Percentiles rank a stretch among this genome's conserved stretches.
These are phyloP conservation scores for Pythium sp. DNA, from an alignment of 352 stramenopile genomes.

Conservation along the genomic window DNA sequence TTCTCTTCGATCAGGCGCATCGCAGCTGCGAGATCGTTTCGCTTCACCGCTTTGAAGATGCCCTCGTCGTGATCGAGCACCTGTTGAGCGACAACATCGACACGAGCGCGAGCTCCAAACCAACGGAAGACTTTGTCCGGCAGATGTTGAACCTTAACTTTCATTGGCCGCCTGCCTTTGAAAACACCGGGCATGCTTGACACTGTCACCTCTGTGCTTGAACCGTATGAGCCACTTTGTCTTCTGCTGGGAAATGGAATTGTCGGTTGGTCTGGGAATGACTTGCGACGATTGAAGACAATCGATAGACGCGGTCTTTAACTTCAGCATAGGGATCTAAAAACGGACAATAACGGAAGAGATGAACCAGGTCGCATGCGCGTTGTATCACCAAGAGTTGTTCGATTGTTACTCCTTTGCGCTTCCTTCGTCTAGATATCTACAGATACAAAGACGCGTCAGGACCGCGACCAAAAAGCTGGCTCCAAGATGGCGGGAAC, in stretches of 20 bases:
- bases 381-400: neutral
- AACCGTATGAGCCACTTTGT: neutral
- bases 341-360: neutral
- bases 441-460: constrained; percentile 57
- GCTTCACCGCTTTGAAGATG: constrained; percentile 50
- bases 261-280: neutral
- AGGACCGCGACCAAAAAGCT: constrained; percentile 58
- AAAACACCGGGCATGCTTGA: neutral
- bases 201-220: neutral
- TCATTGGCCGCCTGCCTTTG: constrained; percentile 17
- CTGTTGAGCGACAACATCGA: constrained; percentile 65
- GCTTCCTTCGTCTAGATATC: constrained; percentile 16
- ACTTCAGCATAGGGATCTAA: neutral
- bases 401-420: neutral
- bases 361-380: neutral
- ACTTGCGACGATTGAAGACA: constrained; percentile 5
- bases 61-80: constrained; percentile 53
- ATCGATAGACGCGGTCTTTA: neutral
- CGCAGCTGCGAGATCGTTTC: constrained; percentile 30
- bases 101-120: constrained; percentile 22
- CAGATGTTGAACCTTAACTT: constrained; percentile 15
- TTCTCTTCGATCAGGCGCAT: constrained; percentile 35
- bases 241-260: neutral
- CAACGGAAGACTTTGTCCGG: constrained; percentile 23
- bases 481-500: constrained; percentile 59